Percentiles rank a stretch among this genome's conserved stretches.
These are phyloP conservation scores for Nemania bipapillata DNA, from an alignment of 2,329 filamentous ascomycete genomes.

Conservation along the genomic window DNA sequence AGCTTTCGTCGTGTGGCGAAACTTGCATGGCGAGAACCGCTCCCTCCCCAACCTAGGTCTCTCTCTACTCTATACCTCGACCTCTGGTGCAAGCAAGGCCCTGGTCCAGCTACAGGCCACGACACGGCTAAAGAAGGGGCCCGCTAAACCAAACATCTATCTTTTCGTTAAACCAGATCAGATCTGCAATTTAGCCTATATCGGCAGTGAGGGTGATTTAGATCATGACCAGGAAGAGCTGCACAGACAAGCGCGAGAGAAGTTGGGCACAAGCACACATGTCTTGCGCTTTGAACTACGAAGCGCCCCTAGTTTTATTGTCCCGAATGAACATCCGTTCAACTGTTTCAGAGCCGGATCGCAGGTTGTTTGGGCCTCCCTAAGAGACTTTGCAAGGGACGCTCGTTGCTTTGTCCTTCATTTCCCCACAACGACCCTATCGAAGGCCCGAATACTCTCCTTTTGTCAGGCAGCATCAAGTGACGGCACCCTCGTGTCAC, in stretches of 20 bases:
- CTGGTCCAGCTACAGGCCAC: slow-evolving; percentile 14
- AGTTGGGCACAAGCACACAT: slow-evolving; percentile 19
- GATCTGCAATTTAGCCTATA: slow-evolving; percentile 10
- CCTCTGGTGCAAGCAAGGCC: background rate
- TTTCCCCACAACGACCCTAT: slow-evolving; percentile 20
- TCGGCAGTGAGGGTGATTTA: background rate
- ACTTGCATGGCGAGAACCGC: background rate
- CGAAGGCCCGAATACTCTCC: slow-evolving; percentile 13
- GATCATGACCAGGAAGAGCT: slow-evolving; percentile 8
- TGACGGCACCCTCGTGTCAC: background rate
- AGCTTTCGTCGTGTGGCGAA: slow-evolving; percentile 22
- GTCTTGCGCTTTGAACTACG: slow-evolving; percentile 23
- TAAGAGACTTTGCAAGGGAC: slow-evolving; percentile 16
- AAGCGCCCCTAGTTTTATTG: slow-evolving; percentile 20
- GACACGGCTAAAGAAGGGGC: slow-evolving; percentile 26
- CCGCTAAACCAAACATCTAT: slow-evolving; percentile 16
- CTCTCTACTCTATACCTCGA: slow-evolving; percentile 3
- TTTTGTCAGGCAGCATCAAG: slow-evolving; percentile 24
- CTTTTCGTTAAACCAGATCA: slow-evolving; percentile 29
- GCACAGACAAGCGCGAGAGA: slow-evolving; percentile 17
- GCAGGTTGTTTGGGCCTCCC: slow-evolving; percentile 21
- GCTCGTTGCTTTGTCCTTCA: slow-evolving; percentile 24
- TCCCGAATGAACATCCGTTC: slow-evolving; percentile 16
- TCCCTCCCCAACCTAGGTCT: slow-evolving; percentile 11
- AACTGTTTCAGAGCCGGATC: slow-evolving; percentile 21